Percentiles rank a stretch among this genome's conserved stretches.
phyloP scores from a whole-genome alignment of 352 stramenopile genomes.

The Phytophthora tubulina region DNA sequence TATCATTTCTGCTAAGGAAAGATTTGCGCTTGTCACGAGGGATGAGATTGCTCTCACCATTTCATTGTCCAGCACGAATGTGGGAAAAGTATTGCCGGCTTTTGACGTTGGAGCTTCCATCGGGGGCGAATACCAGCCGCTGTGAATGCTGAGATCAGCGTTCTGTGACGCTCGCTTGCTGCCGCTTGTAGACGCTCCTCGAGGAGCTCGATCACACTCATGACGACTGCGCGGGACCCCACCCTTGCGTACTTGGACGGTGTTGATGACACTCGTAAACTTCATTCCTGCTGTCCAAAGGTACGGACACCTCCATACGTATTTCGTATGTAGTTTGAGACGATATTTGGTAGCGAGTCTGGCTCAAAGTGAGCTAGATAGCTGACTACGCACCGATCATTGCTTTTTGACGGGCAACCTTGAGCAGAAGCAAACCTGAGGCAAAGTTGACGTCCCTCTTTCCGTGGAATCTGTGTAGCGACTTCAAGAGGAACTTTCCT shows the following conservation, averaged over 20 bases:
- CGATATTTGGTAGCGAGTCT: background rate
- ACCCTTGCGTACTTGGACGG: background rate
- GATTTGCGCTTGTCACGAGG: background rate
- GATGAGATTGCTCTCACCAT: background rate
- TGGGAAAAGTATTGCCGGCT: background rate
- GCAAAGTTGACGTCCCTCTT: background rate
- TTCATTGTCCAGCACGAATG: background rate
- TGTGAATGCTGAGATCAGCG: background rate
- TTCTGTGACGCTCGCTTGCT: background rate
- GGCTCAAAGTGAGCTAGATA: background rate
- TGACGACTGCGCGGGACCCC: background rate
- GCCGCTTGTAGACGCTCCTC: background rate
- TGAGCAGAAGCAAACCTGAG: background rate
- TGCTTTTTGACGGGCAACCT: background rate
- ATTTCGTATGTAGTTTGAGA: background rate
- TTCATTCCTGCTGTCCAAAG: background rate
- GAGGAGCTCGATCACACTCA: background rate
- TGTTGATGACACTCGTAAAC: background rate
- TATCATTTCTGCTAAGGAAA: background rate
- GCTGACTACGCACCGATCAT: background rate
- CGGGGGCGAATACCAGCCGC: background rate
- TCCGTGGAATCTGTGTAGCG: background rate
- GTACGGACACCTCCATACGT: background rate
- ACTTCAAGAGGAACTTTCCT: background rate
- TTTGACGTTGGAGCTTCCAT: too few species aligned